phyloP scores from a whole-genome alignment of 768 basidiomycete species.

The Cystoderma amianthinum region DNA sequence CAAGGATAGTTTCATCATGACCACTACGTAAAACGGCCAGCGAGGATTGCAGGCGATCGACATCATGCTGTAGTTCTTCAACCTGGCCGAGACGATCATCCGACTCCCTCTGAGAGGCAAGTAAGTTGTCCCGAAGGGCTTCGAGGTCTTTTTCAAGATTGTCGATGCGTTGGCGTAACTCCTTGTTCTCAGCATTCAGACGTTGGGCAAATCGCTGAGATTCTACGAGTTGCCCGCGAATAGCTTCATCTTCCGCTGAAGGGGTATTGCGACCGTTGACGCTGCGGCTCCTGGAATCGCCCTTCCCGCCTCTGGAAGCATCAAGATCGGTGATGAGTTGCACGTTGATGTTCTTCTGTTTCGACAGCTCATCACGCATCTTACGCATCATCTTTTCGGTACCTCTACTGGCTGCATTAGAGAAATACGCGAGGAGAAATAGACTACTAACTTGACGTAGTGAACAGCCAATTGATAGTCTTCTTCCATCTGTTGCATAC shows the following conservation, averaged over 20 bases:
- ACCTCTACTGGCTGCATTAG: constrained; percentile 46
- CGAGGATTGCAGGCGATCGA: constrained; percentile 69
- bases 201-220: constrained; percentile 72
- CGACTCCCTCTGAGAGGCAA: constrained; percentile 69
- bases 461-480: constrained; percentile 96
- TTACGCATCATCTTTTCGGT: constrained; percentile 97
- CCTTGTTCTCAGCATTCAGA: constrained; percentile 68
- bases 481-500: constrained; percentile 85
- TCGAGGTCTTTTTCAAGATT: constrained; percentile 72
- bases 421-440: constrained; percentile 9
- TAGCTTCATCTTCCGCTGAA: constrained; percentile 66
- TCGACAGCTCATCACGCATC: constrained; percentile 92
- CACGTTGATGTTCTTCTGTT: constrained; percentile 79
- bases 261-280: constrained; percentile 78
- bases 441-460: constrained; percentile 83
- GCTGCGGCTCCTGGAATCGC: constrained; percentile 32
- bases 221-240: constrained; percentile 70
- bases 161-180: constrained; percentile 67
- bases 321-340: constrained; percentile 85
- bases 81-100: constrained; percentile 71
- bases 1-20: constrained; percentile 68
- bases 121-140: constrained; percentile 59
- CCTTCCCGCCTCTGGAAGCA: constrained; percentile 49
- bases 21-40: constrained; percentile 70
- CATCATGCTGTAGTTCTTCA: constrained; percentile 75